phyloP scores from a whole-genome alignment of 2,329 filamentous ascomycete species.

The Fusarium chaquense region DNA sequence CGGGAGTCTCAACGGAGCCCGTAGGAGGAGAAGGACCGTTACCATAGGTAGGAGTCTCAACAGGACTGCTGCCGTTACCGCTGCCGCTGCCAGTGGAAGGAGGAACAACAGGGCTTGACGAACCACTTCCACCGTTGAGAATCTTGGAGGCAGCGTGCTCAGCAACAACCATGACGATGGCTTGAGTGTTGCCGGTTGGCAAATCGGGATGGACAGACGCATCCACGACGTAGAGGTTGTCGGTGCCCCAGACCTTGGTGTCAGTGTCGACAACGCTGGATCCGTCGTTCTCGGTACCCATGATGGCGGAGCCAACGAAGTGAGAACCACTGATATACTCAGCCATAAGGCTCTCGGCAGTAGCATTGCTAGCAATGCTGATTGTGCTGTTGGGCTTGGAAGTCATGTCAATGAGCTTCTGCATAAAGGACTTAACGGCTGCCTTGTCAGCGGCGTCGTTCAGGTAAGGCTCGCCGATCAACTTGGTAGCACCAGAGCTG shows the following conservation, averaged over 20 bases:
- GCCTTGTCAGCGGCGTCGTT: slow-evolving; percentile 54
- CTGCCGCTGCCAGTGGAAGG: background rate
- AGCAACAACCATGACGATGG: slow-evolving; percentile 72
- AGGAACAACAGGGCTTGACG: slow-evolving; percentile 15
- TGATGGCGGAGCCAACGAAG: slow-evolving; percentile 71
- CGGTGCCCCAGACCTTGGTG: slow-evolving; percentile 74
- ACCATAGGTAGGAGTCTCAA: background rate
- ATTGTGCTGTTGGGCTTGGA: slow-evolving; percentile 68
- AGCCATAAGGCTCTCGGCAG: slow-evolving; percentile 67
- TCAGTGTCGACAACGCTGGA: slow-evolving; percentile 72
- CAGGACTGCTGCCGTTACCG: background rate
- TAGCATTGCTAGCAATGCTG: slow-evolving; percentile 59
- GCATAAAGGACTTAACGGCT: slow-evolving; percentile 62
- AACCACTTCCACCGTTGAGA: slow-evolving; percentile 7
- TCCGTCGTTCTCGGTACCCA: slow-evolving; percentile 67
- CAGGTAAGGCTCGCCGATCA: slow-evolving; percentile 53
- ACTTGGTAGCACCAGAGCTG: slow-evolving; percentile 56
- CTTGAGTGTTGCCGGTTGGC: slow-evolving; percentile 75
- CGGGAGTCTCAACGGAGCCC: background rate
- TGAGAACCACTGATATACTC: slow-evolving; percentile 63
- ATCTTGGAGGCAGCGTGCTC: slow-evolving; percentile 65
- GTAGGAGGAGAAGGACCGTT: background rate
- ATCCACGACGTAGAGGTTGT: slow-evolving; percentile 77
- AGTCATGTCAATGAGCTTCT: slow-evolving; percentile 74
- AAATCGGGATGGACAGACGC: slow-evolving; percentile 77